phyloP scores from a whole-genome alignment of 768 basidiomycete species.

The Albatrellus ellisii region DNA sequence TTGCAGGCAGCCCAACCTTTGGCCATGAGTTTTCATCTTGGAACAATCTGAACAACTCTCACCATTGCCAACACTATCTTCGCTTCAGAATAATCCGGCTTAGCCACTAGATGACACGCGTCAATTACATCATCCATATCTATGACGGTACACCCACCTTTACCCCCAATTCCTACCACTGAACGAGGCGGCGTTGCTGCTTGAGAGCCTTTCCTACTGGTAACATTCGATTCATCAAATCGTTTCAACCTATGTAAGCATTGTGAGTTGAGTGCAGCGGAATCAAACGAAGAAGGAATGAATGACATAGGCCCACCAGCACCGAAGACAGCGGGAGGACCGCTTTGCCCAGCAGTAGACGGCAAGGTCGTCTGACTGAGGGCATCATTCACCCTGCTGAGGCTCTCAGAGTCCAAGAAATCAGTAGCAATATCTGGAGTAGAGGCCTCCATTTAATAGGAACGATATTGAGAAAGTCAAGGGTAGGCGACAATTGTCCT shows the following conservation, averaged over 20 bases:
- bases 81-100: slow-evolving; percentile 96
- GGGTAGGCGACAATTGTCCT: no score
- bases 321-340: slow-evolving; percentile 53
- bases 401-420: no score
- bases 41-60: slow-evolving; percentile 8
- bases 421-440: no score
- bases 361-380: no score
- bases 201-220: slow-evolving; percentile 58
- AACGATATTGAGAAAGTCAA: no score
- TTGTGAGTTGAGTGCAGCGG: background rate
- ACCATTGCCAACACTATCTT: slow-evolving; percentile 99
- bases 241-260: slow-evolving; percentile 46
- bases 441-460: no score
- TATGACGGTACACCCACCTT: slow-evolving; percentile 37
- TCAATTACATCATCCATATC: slow-evolving; percentile 1
- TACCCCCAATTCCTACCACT: slow-evolving; percentile 81
- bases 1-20: slow-evolving; percentile 92
- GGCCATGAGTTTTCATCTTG: background rate
- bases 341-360: no score
- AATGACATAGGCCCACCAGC: slow-evolving; percentile 68
- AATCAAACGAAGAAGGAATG: background rate
- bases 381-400: no score
- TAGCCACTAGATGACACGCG: slow-evolving; percentile 47
- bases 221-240: slow-evolving; percentile 63
- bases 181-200: slow-evolving; percentile 70